phyloP scores from a whole-genome alignment of 768 basidiomycete genomes.

The Leccinum rimulosum region DNA sequence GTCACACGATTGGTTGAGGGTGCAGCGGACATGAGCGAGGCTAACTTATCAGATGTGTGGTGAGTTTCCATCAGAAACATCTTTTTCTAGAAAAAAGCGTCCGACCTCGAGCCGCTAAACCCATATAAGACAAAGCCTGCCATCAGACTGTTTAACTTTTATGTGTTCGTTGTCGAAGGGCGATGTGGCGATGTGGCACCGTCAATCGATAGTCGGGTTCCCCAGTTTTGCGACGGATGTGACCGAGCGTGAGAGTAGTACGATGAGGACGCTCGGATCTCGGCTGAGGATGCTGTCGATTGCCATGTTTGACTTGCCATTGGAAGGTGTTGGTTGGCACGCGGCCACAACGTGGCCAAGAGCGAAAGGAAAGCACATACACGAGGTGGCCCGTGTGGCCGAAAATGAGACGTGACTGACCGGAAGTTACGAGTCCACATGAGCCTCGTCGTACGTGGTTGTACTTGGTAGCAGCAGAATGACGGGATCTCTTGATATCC shows the following conservation, averaged over 20 bases:
- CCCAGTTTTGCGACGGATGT: slow-evolving; percentile 27
- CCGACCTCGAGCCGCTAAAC: slow-evolving; percentile 34
- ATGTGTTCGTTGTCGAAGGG: slow-evolving; percentile 20
- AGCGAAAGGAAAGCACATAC: neutral
- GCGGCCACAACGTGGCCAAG: neutral
- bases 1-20: slow-evolving; percentile 22
- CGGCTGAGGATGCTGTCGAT: slow-evolving; percentile 27
- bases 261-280: slow-evolving; percentile 32
- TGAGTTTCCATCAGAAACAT: slow-evolving; percentile 23
- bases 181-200: slow-evolving; percentile 12
- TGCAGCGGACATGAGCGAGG: slow-evolving; percentile 15
- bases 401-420: neutral
- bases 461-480: neutral
- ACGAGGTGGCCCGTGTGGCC: neutral
- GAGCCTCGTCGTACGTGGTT: neutral
- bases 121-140: slow-evolving; percentile 27
- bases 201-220: neutral
- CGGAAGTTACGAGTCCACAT: neutral
- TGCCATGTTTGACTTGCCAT: slow-evolving; percentile 20
- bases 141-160: slow-evolving; percentile 31
- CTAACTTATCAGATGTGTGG: slow-evolving; percentile 27
- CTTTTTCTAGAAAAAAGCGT: slow-evolving; percentile 17
- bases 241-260: slow-evolving; percentile 28
- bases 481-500: neutral
- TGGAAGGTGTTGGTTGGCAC: neutral